Percentiles rank a stretch among this genome's conserved stretches.
Conservation (phyloP, 352 stramenopile species). For the Phytophthora boehmeriae region DNA sequence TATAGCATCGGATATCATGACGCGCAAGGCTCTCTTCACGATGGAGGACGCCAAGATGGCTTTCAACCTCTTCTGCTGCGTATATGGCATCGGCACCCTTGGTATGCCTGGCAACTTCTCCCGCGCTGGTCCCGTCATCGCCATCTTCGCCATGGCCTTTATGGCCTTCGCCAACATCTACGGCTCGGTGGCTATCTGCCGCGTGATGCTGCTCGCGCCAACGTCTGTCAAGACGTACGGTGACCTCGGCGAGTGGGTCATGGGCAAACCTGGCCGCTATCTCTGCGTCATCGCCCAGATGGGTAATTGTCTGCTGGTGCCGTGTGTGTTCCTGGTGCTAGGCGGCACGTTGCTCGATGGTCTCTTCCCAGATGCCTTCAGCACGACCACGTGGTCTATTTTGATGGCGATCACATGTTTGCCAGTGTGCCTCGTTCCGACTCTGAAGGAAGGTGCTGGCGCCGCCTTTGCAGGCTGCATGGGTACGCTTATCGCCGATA, state of each 20-base stretch:
- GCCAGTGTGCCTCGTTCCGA: constrained; percentile 1
- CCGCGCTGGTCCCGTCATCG: neutral
- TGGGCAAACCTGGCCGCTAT: constrained; percentile 33
- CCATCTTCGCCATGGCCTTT: constrained; percentile 33
- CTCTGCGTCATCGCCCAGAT: constrained; percentile 34
- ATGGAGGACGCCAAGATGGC: constrained; percentile 36
- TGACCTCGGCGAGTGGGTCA: constrained; percentile 22
- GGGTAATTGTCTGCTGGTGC: constrained; percentile 30
- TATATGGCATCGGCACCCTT: too few species aligned
- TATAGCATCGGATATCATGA: too few species aligned
- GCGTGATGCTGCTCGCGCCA: constrained; percentile 39
- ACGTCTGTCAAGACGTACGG: constrained; percentile 36
- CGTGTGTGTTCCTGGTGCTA: constrained; percentile 43
- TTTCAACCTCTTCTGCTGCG: too few species aligned
- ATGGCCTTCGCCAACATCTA: constrained; percentile 49
- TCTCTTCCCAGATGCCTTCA: constrained; percentile 6
- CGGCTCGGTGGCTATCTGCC: constrained; percentile 33
- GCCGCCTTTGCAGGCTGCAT: too few species aligned
- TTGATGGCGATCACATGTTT: constrained; percentile 39
- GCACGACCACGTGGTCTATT: constrained; percentile 33
- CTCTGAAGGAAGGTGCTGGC: too few species aligned
- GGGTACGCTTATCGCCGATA: too few species aligned
- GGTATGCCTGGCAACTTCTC: too few species aligned
- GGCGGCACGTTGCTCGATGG: constrained; percentile 29
- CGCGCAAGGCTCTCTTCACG: constrained; percentile 25